phyloP scores from a whole-genome alignment of 345 rosid species.

The Populus nigra region DNA sequence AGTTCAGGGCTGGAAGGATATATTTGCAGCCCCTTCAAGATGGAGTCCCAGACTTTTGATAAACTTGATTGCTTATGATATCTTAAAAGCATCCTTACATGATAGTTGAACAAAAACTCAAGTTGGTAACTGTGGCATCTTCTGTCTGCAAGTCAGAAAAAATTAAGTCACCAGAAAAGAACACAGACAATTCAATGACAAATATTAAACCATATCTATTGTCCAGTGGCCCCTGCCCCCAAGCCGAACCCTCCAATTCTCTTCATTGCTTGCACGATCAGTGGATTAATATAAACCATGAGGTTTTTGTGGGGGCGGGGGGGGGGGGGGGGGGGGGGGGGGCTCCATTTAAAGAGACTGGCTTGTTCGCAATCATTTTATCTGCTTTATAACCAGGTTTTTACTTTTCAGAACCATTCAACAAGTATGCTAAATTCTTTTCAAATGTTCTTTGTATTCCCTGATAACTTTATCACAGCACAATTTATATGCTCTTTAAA shows the following conservation, averaged over 20 bases:
- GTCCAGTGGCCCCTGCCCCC: too few species aligned
- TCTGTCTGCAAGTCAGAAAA: conserved; percentile 55
- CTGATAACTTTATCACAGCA: not conserved
- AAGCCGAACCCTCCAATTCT: too few species aligned
- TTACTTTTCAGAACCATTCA: not conserved
- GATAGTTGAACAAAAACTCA: conserved; percentile 54
- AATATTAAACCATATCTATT: too few species aligned
- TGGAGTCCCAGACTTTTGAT: conserved; percentile 67
- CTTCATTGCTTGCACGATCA: too few species aligned
- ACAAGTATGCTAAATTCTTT: not conserved
- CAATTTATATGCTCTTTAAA: not conserved
- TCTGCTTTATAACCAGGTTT: not conserved
- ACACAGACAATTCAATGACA: not conserved
- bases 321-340: too few species aligned
- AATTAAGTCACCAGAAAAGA: not conserved
- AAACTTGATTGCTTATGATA: conserved; percentile 56
- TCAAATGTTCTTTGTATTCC: not conserved
- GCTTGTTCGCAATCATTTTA: not conserved
- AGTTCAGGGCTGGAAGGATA: conserved; percentile 79
- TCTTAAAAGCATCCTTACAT: conserved; percentile 66
- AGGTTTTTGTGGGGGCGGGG: too few species aligned
- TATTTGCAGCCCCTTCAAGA: conserved; percentile 63
- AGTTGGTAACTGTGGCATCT: conserved; percentile 66
- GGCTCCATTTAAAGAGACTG: too few species aligned
- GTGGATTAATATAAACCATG: too few species aligned